Percentiles rank a stretch among this genome's conserved stretches.
phyloP scores from a whole-genome alignment of 2,329 filamentous ascomycete genomes.

The Penicillium sp. region DNA sequence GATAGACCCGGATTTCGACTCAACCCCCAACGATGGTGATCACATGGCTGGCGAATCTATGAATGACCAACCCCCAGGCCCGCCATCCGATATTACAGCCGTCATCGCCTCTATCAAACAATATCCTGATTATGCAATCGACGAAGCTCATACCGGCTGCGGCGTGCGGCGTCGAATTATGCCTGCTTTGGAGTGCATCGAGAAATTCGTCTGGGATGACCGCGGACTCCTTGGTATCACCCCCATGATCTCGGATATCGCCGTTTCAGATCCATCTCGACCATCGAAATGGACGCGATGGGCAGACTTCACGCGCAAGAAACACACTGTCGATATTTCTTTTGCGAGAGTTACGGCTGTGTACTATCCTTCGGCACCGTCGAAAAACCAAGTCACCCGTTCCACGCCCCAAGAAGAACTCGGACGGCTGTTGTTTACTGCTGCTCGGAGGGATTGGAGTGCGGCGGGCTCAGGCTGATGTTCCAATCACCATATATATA shows the following conservation, averaged over 20 bases:
- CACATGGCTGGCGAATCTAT: background rate
- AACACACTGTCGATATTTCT: conserved; percentile 24
- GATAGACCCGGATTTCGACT: conserved; percentile 32
- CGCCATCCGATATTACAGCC: conserved; percentile 28
- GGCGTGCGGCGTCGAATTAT: conserved; percentile 41
- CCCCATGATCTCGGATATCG: conserved; percentile 10
- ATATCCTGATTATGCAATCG: conserved; percentile 44
- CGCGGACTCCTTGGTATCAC: conserved; percentile 31
- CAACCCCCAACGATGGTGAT: conserved; percentile 14
- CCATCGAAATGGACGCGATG: conserved; percentile 14
- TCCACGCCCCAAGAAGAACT: conserved; percentile 26
- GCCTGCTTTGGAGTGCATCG: conserved; percentile 37
- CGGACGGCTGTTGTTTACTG: conserved; percentile 34
- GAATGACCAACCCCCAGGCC: conserved; percentile 8
- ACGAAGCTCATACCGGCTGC: conserved; percentile 40
- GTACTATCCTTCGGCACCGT: conserved; percentile 10
- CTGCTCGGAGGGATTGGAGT: conserved; percentile 36
- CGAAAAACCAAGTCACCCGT: conserved; percentile 9
- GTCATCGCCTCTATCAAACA: conserved; percentile 39
- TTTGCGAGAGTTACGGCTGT: conserved; percentile 24
- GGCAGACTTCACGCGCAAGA: conserved; percentile 18
- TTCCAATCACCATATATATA: background rate
- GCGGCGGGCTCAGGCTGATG: conserved; percentile 8
- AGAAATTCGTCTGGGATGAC: conserved; percentile 33
- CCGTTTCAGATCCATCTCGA: background rate